Evolutionary conservation across 306 rosid species (phyloP).

Genomic region (Malus fusca): DNA sequence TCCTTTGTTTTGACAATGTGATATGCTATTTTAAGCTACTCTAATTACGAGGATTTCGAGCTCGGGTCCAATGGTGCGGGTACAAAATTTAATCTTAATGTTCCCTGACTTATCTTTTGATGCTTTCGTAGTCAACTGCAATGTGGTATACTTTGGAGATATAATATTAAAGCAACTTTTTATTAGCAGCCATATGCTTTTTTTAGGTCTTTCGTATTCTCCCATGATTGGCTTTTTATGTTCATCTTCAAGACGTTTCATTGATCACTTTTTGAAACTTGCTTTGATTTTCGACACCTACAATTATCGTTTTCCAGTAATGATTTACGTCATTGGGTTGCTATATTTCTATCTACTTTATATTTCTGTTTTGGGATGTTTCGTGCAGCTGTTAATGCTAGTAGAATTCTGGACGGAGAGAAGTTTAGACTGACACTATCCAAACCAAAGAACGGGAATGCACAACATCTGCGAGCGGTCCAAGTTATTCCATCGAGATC

Average conservation of each 20-base stretch:
- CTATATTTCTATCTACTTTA: neutral
- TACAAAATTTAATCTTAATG: neutral
- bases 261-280: neutral
- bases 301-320: neutral
- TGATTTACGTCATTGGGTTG: neutral
- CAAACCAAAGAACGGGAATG: constrained; percentile 49
- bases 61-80: too few species aligned
- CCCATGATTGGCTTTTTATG: neutral
- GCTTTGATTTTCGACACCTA: neutral
- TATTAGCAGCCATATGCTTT: neutral
- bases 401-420: constrained; percentile 59
- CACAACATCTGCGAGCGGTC: constrained; percentile 35
- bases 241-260: neutral
- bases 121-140: neutral
- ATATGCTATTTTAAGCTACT: too few species aligned
- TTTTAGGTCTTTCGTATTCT: neutral
- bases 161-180: too few species aligned
- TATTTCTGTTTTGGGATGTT: constrained; percentile 1
- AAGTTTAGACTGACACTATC: constrained; percentile 48
- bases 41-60: too few species aligned
- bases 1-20: too few species aligned
- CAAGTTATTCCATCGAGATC: constrained; percentile 46
- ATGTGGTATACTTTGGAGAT: neutral
- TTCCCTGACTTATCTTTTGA: neutral
- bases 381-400: constrained; percentile 35